phyloP scores from a whole-genome alignment of 192 early-diverging fungal species.

The Coemansia sp. region DNA sequence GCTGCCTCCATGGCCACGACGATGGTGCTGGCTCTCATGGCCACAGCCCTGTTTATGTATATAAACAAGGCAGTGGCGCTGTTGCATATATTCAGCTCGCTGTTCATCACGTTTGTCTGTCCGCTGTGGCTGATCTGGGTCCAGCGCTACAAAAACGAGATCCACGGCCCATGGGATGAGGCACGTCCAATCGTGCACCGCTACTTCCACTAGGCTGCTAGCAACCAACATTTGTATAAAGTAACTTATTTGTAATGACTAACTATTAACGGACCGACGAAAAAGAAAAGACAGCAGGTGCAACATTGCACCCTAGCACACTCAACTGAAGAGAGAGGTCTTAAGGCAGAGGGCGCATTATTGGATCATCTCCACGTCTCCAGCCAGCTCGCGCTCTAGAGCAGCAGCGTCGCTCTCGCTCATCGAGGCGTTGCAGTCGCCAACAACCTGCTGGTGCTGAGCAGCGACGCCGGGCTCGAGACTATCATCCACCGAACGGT shows the following conservation, averaged over 20 bases:
- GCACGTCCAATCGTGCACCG: conserved; percentile 75
- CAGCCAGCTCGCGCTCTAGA: conserved; percentile 50
- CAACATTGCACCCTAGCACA: neutral
- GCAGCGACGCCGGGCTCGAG: conserved; percentile 50
- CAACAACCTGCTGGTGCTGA: conserved; percentile 31
- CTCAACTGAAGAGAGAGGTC: neutral
- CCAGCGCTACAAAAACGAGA: conserved; percentile 97
- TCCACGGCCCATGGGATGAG: conserved; percentile 98
- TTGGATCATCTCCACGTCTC: conserved; percentile 39
- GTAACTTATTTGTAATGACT: neutral
- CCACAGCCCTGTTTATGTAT: conserved; percentile 65
- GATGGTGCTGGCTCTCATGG: conserved; percentile 62
- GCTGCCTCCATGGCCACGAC: conserved; percentile 61
- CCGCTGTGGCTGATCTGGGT: conserved; percentile 92
- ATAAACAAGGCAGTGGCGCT: conserved; percentile 73
- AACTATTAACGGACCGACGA: neutral
- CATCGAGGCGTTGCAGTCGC: conserved; percentile 13
- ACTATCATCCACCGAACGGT: conserved; percentile 39
- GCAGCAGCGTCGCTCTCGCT: conserved; percentile 33
- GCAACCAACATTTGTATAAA: conserved; percentile 4
- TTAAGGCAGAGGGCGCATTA: neutral
- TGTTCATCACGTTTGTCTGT: conserved; percentile 84
- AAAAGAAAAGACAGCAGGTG: neutral
- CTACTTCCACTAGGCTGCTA: conserved; percentile 31
- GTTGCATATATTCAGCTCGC: conserved; percentile 67